These are phyloP conservation scores for Yamadazyma insecticola DNA, from an alignment of 805 yeast species.

Conservation along the genomic window DNA sequence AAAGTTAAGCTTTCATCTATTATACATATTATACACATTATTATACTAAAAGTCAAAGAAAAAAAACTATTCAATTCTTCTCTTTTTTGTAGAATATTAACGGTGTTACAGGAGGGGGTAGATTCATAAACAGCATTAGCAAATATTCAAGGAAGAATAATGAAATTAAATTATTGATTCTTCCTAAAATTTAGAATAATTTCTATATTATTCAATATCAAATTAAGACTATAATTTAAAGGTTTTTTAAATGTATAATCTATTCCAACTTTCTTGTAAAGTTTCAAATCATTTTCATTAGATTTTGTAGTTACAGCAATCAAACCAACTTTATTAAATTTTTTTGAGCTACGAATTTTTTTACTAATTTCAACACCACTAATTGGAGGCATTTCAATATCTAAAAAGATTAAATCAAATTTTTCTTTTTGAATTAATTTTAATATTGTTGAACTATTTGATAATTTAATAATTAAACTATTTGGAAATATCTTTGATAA, in stretches of 20 bases:
- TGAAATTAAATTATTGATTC: slow-evolving; percentile 5
- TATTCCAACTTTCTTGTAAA: slow-evolving; percentile 31
- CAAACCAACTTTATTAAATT: slow-evolving; percentile 21
- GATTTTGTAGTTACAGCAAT: slow-evolving; percentile 39
- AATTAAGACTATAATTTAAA: slow-evolving; percentile 17
- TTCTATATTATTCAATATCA: slow-evolving; percentile 12
- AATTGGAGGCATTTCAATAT: slow-evolving; percentile 43
- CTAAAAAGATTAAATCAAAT: slow-evolving; percentile 34
- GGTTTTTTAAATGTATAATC: slow-evolving; percentile 41
- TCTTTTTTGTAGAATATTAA: too few species aligned
- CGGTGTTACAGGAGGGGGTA: too few species aligned
- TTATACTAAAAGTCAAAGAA: too few species aligned
- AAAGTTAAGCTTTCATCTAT: too few species aligned
- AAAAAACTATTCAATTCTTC: too few species aligned
- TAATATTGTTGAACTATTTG: slow-evolving; percentile 26
- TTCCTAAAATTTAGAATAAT: slow-evolving; percentile 11
- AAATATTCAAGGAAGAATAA: too few species aligned
- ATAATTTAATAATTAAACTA: slow-evolving; percentile 21
- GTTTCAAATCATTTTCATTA: slow-evolving; percentile 20
- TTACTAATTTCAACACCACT: slow-evolving; percentile 36
- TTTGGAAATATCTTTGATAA: slow-evolving; percentile 31
- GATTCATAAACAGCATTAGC: too few species aligned
- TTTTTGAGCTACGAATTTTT: slow-evolving; percentile 10
- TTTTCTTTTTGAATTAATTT: slow-evolving; percentile 10
- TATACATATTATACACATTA: too few species aligned